Evolutionary conservation across 257 asterid genomes (phyloP).

Genomic region (Nicotiana sylvestris): DNA sequence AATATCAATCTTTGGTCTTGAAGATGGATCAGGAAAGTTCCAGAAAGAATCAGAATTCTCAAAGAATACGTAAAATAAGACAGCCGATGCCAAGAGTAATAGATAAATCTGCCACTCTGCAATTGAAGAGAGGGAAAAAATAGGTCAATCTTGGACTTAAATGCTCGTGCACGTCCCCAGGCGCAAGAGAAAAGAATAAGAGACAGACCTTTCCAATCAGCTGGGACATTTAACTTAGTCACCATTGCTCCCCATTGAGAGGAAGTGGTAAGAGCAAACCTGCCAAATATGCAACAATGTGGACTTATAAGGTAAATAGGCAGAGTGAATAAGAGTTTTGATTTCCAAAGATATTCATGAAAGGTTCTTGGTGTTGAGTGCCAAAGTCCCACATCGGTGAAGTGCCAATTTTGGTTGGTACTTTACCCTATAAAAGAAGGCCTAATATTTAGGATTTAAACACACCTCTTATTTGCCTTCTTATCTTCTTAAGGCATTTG

Average conservation of each 20-base stretch:
- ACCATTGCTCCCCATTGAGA: slow-evolving; percentile 80
- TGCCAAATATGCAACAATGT: slow-evolving; percentile 27
- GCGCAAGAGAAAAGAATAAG: background rate
- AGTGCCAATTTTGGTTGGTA: no score
- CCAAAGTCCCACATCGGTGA: no score
- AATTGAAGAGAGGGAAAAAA: no score
- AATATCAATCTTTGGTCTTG: slow-evolving; percentile 39
- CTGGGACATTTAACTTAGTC: slow-evolving; percentile 77
- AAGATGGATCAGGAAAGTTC: slow-evolving; percentile 69
- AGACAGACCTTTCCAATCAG: slow-evolving; percentile 91
- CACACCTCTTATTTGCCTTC: no score
- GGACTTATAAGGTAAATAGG: background rate
- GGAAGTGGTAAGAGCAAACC: slow-evolving; percentile 83
- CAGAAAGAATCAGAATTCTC: slow-evolving; percentile 86
- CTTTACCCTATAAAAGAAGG: no score
- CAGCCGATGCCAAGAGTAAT: slow-evolving; percentile 69
- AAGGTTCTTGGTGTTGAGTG: no score
- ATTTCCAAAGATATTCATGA: background rate
- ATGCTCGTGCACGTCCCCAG: no score
- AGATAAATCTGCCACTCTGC: no score
- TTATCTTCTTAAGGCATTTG: no score
- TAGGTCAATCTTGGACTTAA: no score
- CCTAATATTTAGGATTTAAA: no score
- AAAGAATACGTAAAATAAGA: slow-evolving; percentile 69
- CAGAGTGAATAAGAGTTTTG: background rate